Conservation (phyloP, 306 rosid species). For the Mimosa pudica region DNA sequence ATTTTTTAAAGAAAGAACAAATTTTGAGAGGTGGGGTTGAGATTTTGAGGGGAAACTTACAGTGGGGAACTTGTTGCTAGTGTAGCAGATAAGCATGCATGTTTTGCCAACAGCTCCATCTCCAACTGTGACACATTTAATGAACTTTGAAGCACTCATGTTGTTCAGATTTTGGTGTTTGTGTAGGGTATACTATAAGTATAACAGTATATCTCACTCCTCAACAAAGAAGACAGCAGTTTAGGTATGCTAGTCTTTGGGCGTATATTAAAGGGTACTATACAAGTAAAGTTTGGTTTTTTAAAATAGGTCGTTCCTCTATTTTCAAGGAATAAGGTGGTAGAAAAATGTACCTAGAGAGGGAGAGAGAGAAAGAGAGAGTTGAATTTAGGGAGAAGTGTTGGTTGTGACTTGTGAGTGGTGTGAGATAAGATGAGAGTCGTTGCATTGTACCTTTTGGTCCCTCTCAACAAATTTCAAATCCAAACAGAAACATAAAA, state of each 20-base stretch:
- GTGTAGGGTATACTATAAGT: neutral
- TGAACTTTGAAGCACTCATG: slow-evolving; percentile 97
- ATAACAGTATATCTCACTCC: too few species aligned
- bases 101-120: slow-evolving; percentile 99
- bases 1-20: slow-evolving; percentile 32
- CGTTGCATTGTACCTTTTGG: slow-evolving; percentile 46
- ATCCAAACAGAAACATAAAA: slow-evolving; percentile 37
- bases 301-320: neutral
- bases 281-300: slow-evolving; percentile 5
- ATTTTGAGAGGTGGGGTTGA: slow-evolving; percentile 15
- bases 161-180: slow-evolving; percentile 28
- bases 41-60: slow-evolving; percentile 43
- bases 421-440: neutral
- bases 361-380: slow-evolving; percentile 11
- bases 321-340: slow-evolving; percentile 6
- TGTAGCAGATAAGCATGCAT: slow-evolving; percentile 98
- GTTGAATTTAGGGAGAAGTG: slow-evolving; percentile 13
- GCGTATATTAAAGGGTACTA: too few species aligned
- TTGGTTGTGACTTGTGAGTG: slow-evolving; percentile 33
- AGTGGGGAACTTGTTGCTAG: slow-evolving; percentile 96
- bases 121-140: slow-evolving; percentile 98
- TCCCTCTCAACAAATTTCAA: slow-evolving; percentile 67
- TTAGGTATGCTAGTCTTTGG: slow-evolving; percentile 17
- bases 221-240: slow-evolving; percentile 26
- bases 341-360: neutral